Base-by-base conservation (phyloP, 345 rosid genomes). In the Passiflora organensis region DNA sequence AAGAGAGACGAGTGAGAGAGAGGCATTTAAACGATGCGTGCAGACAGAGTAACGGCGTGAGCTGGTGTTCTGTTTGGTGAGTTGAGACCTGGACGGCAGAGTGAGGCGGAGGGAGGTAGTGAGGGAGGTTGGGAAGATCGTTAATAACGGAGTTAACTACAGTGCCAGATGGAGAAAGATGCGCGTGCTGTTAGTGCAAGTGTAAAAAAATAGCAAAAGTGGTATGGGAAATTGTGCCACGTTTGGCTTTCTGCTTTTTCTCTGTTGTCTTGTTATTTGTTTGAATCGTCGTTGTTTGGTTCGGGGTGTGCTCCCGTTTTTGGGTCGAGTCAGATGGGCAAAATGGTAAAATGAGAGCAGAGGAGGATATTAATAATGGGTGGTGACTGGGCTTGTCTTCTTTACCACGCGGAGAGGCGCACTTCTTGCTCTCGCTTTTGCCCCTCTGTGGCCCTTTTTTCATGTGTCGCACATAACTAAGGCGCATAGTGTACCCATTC, bases 201-300 rank as follows among this genome's bases (percentile, higher is more conserved):
- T 10, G 65, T 24, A 46, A 28, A 12, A 18, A 48, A 44, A 42
- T 22, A 55, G 5, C n/a, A n/a, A n/a, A n/a, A n/a, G n/a, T 21
- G 73, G 70, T 70, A 55, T 68, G 76, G 83, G 83, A 78, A 81
- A 81, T 76, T 73, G 86, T 74, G 86, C 78, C 75, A 59, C 82
- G 76, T 64, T 41, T 34, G 37, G 20, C 32, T 43, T 65, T 32
- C 56, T 50, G 14, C 69, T 58, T 25, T 59, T 65, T 38, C 20
- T 32, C 32, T 48, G 15, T 17, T n/a, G 32, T 13, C 13, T 58
- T 47, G 1, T 17, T 22, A 53, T 34, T 55, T 32, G 13, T 13
- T 38, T 16, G n/a, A n/a, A n/a, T n/a, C n/a, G n/a, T n/a, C n/a
- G 36, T 18, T 51, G 2, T 34, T 48, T 51, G 32, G 37, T 15